A percentile compares a stretch with the other conserved stretches of the same genome.
Evolutionary conservation across 2,329 filamentous ascomycete genomes (phyloP).

Genomic region (Verticillium tricorpus): DNA sequence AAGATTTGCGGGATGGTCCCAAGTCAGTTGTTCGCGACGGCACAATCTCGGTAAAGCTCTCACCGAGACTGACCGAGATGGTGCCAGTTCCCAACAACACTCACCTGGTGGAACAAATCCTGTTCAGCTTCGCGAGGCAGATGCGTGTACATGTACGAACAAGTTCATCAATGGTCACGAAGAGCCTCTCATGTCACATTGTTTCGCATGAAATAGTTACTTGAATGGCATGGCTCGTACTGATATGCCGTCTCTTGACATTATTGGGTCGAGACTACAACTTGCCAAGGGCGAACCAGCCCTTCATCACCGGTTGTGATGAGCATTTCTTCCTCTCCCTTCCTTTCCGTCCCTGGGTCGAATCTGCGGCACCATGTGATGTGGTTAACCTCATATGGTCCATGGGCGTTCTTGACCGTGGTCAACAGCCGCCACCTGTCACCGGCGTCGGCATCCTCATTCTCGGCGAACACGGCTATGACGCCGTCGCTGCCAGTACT

Average conservation of each 20-base stretch:
- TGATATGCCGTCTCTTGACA: not conserved
- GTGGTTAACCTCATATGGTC: conserved; percentile 92
- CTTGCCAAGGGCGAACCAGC: conserved; percentile 75
- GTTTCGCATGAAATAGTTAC: not conserved
- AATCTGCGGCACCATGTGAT: conserved; percentile 79
- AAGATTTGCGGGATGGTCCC: not conserved
- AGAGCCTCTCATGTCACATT: too few relatives aligned
- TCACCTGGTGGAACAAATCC: too few relatives aligned
- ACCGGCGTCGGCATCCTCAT: conserved; percentile 16
- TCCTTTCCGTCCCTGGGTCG: conserved; percentile 56
- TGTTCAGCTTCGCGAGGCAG: too few relatives aligned
- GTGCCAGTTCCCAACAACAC: too few relatives aligned
- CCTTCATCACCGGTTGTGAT: conserved; percentile 93
- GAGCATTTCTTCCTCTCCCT: conserved; percentile 71
- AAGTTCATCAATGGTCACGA: too few relatives aligned
- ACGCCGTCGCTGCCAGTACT: conserved; percentile 84
- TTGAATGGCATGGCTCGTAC: not conserved
- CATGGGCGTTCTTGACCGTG: conserved; percentile 71
- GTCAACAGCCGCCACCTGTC: conserved; percentile 67
- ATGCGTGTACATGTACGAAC: too few relatives aligned
- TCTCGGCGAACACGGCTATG: conserved; percentile 74
- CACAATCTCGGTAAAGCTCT: not conserved
- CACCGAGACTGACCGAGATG: not conserved
- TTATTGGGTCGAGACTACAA: conserved; percentile 24
- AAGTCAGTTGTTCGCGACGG: not conserved